These are phyloP conservation scores for Pseudozyma pruni DNA, from an alignment of 1,284 basidiomycete species.

Conservation along the genomic window DNA sequence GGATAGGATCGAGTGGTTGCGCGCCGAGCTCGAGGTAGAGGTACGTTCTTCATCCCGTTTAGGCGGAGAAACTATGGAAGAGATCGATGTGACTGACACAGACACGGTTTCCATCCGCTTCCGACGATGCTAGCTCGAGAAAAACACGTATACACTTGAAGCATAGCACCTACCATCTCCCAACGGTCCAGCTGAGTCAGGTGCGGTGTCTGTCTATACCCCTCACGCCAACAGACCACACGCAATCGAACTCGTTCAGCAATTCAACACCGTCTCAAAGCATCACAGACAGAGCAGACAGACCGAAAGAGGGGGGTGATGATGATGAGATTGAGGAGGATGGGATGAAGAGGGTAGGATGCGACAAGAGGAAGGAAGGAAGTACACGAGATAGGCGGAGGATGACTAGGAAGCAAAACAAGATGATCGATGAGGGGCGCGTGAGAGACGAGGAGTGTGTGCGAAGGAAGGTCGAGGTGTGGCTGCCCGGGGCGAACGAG, in stretches of 20 bases:
- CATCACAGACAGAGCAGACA: not conserved
- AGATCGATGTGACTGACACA: too few relatives aligned
- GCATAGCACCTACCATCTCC: constrained; percentile 8
- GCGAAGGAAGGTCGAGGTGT: too few relatives aligned
- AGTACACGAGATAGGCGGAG: not conserved
- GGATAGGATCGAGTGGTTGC: constrained; percentile 79
- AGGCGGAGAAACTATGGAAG: not conserved
- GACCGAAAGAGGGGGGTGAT: not conserved
- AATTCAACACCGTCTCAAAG: not conserved
- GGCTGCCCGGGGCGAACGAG: too few relatives aligned
- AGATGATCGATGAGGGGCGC: not conserved
- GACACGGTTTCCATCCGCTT: too few relatives aligned
- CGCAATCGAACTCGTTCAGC: too few relatives aligned
- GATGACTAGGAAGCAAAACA: not conserved
- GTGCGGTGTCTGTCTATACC: too few relatives aligned
- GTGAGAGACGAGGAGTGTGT: not conserved
- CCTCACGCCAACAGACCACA: too few relatives aligned
- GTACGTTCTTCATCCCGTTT: constrained; percentile 70
- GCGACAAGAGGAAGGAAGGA: too few relatives aligned
- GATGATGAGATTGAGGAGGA: not conserved
- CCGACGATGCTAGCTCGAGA: constrained; percentile 64
- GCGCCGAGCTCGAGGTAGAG: constrained; percentile 79
- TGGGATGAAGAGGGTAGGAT: not conserved
- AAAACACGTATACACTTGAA: constrained; percentile 63
- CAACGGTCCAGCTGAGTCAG: too few relatives aligned